Conservation (phyloP, 495 filamentous ascomycete species). For the Neurospora sp. region DNA sequence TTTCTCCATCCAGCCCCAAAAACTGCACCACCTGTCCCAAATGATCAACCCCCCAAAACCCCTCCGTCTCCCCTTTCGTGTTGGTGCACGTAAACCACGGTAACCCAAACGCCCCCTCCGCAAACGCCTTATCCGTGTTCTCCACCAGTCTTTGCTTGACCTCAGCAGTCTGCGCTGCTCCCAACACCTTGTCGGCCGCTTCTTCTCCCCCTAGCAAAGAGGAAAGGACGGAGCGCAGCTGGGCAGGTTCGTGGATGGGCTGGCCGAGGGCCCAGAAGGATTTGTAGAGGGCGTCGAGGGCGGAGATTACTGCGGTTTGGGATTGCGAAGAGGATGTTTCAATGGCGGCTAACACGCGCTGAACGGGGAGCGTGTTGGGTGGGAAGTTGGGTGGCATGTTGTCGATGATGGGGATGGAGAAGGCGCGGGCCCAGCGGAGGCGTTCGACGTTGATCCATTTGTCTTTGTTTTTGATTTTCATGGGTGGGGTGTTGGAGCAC, state of each 20-base stretch:
- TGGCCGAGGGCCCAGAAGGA: constrained; percentile 47
- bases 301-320: constrained; percentile 34
- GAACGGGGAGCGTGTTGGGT: constrained; percentile 40
- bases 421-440: constrained; percentile 47
- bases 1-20: constrained; percentile 41
- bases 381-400: constrained; percentile 49
- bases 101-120: constrained; percentile 57
- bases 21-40: constrained; percentile 53
- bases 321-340: constrained; percentile 3
- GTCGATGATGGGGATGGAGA: constrained; percentile 48
- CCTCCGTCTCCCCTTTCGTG: constrained; percentile 45
- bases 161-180: constrained; percentile 29
- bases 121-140: constrained; percentile 51
- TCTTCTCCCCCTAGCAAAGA: constrained; percentile 21
- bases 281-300: constrained; percentile 42
- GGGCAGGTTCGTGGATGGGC: constrained; percentile 40
- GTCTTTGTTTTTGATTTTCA: constrained; percentile 64
- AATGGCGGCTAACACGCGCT: constrained; percentile 36
- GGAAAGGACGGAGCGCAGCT: constrained; percentile 18
- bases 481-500: constrained; percentile 52
- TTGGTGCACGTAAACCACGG: constrained; percentile 64
- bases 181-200: constrained; percentile 11
- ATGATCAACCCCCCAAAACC: constrained; percentile 64
- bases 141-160: constrained; percentile 41
- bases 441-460: constrained; percentile 52